These are phyloP conservation scores for Circinella minor DNA, from an alignment of 371 early-diverging fungal genomes.

Conservation along the genomic window DNA sequence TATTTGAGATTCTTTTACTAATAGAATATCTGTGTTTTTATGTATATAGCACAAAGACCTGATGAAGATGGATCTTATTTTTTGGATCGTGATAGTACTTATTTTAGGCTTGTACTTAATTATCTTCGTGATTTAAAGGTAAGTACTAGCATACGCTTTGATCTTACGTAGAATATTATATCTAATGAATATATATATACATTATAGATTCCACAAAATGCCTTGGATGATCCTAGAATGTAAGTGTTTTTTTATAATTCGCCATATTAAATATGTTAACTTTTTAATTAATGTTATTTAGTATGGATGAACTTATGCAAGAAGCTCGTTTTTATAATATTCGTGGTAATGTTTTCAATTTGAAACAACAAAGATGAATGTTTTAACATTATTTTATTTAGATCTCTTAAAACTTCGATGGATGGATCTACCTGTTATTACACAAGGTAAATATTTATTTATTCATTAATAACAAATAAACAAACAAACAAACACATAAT, in stretches of 20 bases:
- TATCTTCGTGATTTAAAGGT: constrained; percentile 47
- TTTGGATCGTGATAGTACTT: constrained; percentile 50
- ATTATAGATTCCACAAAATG: constrained; percentile 38
- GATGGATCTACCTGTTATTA: constrained; percentile 30
- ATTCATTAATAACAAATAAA: too few species aligned
- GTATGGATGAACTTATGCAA: constrained; percentile 52
- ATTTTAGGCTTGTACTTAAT: constrained; percentile 45
- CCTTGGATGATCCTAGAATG: constrained; percentile 41
- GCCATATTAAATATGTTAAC: neutral
- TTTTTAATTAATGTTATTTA: constrained; percentile 4
- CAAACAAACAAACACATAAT: neutral
- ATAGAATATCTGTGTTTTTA: neutral
- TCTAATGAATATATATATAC: neutral
- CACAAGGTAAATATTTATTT: constrained; percentile 33
- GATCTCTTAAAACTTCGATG: constrained; percentile 36
- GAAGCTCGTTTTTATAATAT: constrained; percentile 43
- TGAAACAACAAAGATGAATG: too few species aligned
- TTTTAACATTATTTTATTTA: constrained; percentile 9
- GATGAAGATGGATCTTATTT: constrained; percentile 50
- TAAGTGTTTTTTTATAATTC: constrained; percentile 15
- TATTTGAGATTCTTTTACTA: too few species aligned
- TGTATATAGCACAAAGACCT: constrained; percentile 17
- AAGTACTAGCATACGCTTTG: neutral
- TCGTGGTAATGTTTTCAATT: constrained; percentile 19
- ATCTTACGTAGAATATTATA: neutral